Percentiles rank a stretch among this genome's conserved stretches.
Evolutionary conservation across 345 rosid genomes (phyloP).

Genomic region (Gossypium stocksii): DNA sequence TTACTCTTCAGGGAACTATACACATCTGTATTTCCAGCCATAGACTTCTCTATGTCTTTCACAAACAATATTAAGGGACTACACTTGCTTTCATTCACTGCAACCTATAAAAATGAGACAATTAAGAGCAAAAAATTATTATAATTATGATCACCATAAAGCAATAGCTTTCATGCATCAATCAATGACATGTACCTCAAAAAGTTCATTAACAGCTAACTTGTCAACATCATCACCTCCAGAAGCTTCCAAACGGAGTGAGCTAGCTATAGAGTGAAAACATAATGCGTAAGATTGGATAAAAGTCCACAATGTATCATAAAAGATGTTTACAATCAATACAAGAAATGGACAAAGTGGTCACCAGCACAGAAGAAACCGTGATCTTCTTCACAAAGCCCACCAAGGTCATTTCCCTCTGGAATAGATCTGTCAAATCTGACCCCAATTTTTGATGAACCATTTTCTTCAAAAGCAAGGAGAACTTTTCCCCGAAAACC

Average conservation of each 20-base stretch:
- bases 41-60: conserved; percentile 88
- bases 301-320: not conserved
- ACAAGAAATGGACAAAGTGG: conserved; percentile 1
- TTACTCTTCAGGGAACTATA: conserved; percentile 60
- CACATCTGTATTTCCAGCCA: conserved; percentile 70
- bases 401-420: conserved; percentile 96
- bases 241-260: conserved; percentile 70
- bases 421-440: conserved; percentile 82
- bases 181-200: conserved; percentile 52
- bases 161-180: not conserved
- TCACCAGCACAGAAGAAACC: conserved; percentile 94
- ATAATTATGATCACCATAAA: not conserved
- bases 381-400: conserved; percentile 79
- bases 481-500: conserved; percentile 88
- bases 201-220: conserved; percentile 76
- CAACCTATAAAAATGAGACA: conserved; percentile 50
- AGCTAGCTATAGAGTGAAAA: not conserved
- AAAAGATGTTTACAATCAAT: not conserved
- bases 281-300: not conserved
- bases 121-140: conserved; percentile 5
- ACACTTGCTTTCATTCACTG: conserved; percentile 58
- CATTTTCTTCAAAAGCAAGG: conserved; percentile 89
- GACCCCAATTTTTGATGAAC: conserved; percentile 82
- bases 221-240: conserved; percentile 78
- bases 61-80: conserved; percentile 71